These are phyloP conservation scores for Nitzschia sp. DNA, from an alignment of 108 stramenopile genomes.

Conservation along the genomic window DNA sequence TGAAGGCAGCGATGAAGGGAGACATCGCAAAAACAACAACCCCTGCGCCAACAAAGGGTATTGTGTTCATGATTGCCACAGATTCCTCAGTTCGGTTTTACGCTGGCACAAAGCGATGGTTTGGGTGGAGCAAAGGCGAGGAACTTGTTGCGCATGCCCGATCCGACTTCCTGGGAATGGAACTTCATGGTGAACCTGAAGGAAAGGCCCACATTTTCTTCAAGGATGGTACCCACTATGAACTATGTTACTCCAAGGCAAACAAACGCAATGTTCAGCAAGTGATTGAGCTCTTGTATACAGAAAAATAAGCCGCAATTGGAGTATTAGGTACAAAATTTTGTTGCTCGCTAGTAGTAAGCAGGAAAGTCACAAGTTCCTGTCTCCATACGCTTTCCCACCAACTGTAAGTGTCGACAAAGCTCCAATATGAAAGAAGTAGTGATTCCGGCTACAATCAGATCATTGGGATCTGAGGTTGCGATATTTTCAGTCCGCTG, in stretches of 20 bases:
- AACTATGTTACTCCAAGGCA: background rate
- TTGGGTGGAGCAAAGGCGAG: background rate
- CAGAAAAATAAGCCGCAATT: background rate
- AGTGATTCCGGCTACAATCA: conserved; percentile 22
- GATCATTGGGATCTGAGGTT: background rate
- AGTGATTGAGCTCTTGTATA: background rate
- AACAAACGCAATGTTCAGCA: background rate
- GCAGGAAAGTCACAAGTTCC: conserved; percentile 15
- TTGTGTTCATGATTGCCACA: conserved; percentile 1
- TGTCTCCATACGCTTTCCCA: conserved; percentile 21
- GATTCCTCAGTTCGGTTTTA: background rate
- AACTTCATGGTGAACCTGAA: background rate
- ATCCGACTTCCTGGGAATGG: background rate
- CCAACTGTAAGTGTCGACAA: conserved; percentile 32
- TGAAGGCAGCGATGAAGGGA: background rate
- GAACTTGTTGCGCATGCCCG: background rate
- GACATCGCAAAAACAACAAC: background rate
- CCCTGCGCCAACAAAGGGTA: background rate
- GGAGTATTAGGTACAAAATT: no score
- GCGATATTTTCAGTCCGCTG: background rate
- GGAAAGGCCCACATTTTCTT: background rate
- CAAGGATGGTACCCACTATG: background rate
- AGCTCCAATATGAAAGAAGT: conserved; percentile 31
- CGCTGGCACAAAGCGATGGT: background rate
- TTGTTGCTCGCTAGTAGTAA: background rate